These are phyloP conservation scores for Apiospora rasikravindrae DNA, from an alignment of 2,329 filamentous ascomycete species.

Conservation along the genomic window DNA sequence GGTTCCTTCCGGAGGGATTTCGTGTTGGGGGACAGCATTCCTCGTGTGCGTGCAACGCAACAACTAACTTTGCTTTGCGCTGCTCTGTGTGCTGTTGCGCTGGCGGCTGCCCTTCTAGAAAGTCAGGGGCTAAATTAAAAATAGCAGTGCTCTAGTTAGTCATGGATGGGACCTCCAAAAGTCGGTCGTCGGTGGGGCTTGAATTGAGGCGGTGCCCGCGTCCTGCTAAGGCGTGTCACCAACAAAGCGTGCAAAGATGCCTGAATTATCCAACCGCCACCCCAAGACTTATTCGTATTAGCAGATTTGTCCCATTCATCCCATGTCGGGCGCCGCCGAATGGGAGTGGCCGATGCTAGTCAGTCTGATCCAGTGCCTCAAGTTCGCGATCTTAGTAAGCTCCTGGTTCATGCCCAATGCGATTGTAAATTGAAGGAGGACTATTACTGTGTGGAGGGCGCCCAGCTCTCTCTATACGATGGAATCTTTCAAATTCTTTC, in stretches of 20 bases:
- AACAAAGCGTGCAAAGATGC: background rate
- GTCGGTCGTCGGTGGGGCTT: conserved; percentile 2
- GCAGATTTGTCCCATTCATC: background rate
- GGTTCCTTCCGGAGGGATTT: background rate
- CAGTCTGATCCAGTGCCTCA: conserved; percentile 3
- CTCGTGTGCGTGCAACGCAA: too few species aligned
- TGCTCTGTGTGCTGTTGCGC: background rate
- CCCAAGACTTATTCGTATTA: conserved; percentile 4
- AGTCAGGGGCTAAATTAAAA: conserved; percentile 14
- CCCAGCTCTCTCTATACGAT: background rate
- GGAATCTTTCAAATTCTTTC: background rate
- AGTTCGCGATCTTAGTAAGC: background rate
- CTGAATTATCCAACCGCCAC: background rate
- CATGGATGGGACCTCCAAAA: background rate
- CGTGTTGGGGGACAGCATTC: background rate
- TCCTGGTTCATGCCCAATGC: background rate
- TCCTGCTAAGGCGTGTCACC: background rate
- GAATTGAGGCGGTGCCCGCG: background rate
- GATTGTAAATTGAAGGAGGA: background rate
- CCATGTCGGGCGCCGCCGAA: background rate
- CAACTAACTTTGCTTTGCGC: too few species aligned
- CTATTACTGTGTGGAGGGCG: background rate
- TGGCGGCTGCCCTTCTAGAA: conserved; percentile 2
- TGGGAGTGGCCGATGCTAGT: background rate
- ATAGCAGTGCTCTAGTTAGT: background rate